Percentiles rank a stretch among this genome's conserved stretches.
phyloP scores from a whole-genome alignment of 192 early-diverging fungal genomes.

The Endogone sp. region DNA sequence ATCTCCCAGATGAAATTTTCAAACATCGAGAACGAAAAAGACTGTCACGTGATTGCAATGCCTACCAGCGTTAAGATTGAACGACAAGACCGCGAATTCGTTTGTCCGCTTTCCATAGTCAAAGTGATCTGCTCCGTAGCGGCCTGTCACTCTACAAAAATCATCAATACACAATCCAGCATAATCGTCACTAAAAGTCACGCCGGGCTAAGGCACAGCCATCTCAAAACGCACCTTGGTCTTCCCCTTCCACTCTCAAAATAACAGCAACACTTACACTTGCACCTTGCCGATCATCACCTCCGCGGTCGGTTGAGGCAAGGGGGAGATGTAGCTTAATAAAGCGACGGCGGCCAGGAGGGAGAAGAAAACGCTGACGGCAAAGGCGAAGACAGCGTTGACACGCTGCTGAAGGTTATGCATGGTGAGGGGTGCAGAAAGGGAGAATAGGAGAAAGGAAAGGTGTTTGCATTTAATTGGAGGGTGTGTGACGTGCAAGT shows the following conservation, averaged over 20 bases:
- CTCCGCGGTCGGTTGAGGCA: constrained; percentile 9
- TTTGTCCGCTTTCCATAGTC: constrained; percentile 50
- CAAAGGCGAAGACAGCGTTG: constrained; percentile 24
- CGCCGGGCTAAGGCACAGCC: no score
- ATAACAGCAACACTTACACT: no score
- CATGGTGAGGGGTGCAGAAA: constrained; percentile 6
- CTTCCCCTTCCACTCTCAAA: no score
- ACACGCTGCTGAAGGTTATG: constrained; percentile 25
- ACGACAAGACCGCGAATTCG: constrained; percentile 58
- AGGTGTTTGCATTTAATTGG: not conserved
- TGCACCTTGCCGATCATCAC: constrained; percentile 12
- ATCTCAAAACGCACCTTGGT: not conserved
- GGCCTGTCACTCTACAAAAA: constrained; percentile 33
- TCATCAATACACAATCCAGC: no score
- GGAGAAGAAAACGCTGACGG: constrained; percentile 12
- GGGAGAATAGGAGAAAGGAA: no score
- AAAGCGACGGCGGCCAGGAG: constrained; percentile 22
- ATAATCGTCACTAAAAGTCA: no score
- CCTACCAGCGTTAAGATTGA: constrained; percentile 69
- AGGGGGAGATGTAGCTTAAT: constrained; percentile 9
- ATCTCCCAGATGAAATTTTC: no score
- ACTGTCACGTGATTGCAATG: no score
- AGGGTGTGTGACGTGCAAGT: not conserved
- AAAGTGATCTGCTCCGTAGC: constrained; percentile 46
- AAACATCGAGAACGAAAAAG: no score